Evolutionary conservation across 768 basidiomycete species (phyloP).

Genomic region (Hypsizygus marmoreus): DNA sequence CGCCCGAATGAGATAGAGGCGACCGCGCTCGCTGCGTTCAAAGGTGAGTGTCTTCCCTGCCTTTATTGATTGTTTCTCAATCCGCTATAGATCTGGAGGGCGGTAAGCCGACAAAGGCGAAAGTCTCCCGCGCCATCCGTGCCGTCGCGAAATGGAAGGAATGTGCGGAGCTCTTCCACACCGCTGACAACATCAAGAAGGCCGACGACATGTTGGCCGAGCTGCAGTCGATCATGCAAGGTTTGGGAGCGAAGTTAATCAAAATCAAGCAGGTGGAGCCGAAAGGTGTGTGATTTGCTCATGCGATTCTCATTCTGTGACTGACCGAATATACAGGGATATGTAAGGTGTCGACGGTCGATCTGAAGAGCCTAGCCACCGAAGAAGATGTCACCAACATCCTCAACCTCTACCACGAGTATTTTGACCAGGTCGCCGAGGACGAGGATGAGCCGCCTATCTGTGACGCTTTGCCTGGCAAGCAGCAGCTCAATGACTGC

Average conservation of each 20-base stretch:
- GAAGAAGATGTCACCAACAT: conserved; percentile 8
- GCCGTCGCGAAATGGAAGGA: conserved; percentile 7
- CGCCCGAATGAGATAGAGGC: background rate
- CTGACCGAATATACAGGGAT: conserved; percentile 1
- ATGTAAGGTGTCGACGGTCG: conserved; percentile 7
- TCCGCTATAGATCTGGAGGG: background rate
- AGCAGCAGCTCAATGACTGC: conserved; percentile 15
- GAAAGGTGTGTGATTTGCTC: background rate
- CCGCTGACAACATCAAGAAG: background rate
- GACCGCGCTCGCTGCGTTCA: conserved; percentile 4
- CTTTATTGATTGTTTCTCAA: background rate
- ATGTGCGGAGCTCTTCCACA: conserved; percentile 4
- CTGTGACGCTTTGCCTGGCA: conserved; percentile 9
- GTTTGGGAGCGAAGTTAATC: conserved; percentile 2
- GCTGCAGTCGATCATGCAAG: conserved; percentile 8
- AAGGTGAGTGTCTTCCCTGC: conserved; percentile 4
- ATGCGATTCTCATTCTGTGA: background rate
- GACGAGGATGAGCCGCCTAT: background rate
- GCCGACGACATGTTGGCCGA: background rate
- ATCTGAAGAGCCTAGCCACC: conserved; percentile 10
- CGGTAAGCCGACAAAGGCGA: background rate
- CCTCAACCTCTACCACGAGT: conserved; percentile 6
- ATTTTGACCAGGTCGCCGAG: conserved; percentile 3
- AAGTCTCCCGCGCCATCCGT: conserved; percentile 2
- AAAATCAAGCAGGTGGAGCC: background rate